phyloP scores from a whole-genome alignment of 2,329 filamentous ascomycete species.

The Laburnicola sp. region DNA sequence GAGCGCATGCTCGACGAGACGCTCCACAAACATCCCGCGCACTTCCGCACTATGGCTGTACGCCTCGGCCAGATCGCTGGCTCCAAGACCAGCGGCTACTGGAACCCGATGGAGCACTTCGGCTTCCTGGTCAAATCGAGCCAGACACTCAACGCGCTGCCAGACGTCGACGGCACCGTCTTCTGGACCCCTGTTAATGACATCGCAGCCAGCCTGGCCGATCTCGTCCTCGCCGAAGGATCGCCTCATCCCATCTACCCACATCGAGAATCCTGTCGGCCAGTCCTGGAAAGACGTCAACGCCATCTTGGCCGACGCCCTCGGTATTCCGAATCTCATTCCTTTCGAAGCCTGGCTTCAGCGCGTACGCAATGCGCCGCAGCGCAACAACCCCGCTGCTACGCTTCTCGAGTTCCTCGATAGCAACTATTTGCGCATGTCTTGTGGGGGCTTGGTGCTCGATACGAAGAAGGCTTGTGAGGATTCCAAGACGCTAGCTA shows the following conservation, averaged over 20 bases:
- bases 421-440: slow-evolving; percentile 48
- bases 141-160: slow-evolving; percentile 50
- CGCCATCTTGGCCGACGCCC: slow-evolving; percentile 35
- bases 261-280: slow-evolving; percentile 52
- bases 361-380: slow-evolving; percentile 34
- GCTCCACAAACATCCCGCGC: slow-evolving; percentile 47
- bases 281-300: slow-evolving; percentile 49
- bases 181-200: slow-evolving; percentile 55
- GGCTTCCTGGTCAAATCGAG: slow-evolving; percentile 56
- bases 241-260: slow-evolving; percentile 46
- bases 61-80: slow-evolving; percentile 60
- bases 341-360: slow-evolving; percentile 49
- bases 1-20: slow-evolving; percentile 57
- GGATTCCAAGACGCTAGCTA: slow-evolving; percentile 45
- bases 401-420: slow-evolving; percentile 42
- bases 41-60: slow-evolving; percentile 51
- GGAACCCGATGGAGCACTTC: slow-evolving; percentile 59
- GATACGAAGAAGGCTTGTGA: slow-evolving; percentile 40
- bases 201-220: slow-evolving; percentile 40
- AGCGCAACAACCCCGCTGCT: slow-evolving; percentile 37
- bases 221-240: slow-evolving; percentile 34
- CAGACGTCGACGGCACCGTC: slow-evolving; percentile 47
- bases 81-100: slow-evolving; percentile 54
- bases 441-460: slow-evolving; percentile 50
- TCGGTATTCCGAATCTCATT: slow-evolving; percentile 38